A percentile compares a stretch with the other conserved stretches of the same genome.
These are phyloP conservation scores for Entonaema liquescens DNA, from an alignment of 495 filamentous ascomycete species.

Conservation along the genomic window DNA sequence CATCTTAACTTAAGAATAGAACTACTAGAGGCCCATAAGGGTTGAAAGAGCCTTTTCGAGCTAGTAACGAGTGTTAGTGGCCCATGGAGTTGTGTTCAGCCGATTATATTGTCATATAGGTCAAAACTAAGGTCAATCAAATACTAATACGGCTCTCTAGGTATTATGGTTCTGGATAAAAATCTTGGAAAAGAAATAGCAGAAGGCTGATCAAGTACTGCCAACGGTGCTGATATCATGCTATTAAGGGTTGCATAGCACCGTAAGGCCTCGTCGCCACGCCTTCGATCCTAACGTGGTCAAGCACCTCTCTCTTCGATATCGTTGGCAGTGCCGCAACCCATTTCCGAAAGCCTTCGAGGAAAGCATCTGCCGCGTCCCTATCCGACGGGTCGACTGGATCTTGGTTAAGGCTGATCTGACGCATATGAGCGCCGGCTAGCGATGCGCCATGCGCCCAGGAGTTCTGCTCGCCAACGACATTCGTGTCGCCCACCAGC, in stretches of 20 bases:
- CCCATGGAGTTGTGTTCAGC: background rate
- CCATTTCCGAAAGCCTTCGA: constrained; percentile 30
- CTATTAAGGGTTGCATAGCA: background rate
- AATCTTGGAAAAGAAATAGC: too few species aligned
- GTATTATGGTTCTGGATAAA: background rate
- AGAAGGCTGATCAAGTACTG: background rate
- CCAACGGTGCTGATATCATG: constrained; percentile 1
- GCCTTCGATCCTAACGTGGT: constrained; percentile 27
- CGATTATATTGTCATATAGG: background rate
- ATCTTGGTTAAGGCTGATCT: constrained; percentile 62
- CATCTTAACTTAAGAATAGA: constrained; percentile 2
- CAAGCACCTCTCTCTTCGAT: constrained; percentile 31
- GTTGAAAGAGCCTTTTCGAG: background rate
- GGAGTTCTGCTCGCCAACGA: constrained; percentile 23
- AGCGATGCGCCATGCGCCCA: constrained; percentile 28
- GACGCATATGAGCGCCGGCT: constrained; percentile 49
- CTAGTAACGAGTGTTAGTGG: background rate
- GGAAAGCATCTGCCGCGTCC: constrained; percentile 16
- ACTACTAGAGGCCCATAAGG: background rate
- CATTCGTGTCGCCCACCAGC: constrained; percentile 29
- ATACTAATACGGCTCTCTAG: background rate
- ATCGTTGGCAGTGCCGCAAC: constrained; percentile 18
- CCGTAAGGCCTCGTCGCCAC: constrained; percentile 14
- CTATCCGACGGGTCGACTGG: constrained; percentile 55
- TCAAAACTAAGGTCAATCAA: background rate